phyloP scores from a whole-genome alignment of 78 protist species.

The Monocercomonoides exilis region DNA sequence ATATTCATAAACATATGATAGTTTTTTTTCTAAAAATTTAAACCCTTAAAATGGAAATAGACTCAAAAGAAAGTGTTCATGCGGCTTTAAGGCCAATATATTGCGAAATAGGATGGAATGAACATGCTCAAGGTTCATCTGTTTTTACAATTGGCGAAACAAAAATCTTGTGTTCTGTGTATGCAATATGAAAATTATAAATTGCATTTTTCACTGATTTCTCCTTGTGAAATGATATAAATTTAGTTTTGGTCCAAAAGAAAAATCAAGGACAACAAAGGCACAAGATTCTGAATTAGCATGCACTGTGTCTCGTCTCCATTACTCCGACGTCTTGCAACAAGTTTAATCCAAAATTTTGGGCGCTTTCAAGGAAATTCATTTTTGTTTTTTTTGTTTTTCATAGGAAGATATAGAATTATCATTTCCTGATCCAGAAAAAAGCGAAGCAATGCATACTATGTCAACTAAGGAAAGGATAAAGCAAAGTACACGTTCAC shows the following conservation, averaged over 20 bases:
- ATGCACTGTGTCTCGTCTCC: background rate
- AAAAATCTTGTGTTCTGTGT: background rate
- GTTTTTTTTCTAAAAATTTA: no score
- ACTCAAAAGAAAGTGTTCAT: no score
- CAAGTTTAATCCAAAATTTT: no score
- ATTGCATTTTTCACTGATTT: background rate
- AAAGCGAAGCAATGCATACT: background rate
- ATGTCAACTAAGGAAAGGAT: background rate
- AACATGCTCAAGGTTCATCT: background rate
- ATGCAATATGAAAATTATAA: background rate
- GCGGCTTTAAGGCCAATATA: background rate
- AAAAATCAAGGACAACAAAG: background rate
- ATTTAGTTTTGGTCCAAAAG: background rate
- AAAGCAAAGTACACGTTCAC: background rate
- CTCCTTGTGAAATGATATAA: no score
- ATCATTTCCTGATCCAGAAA: background rate
- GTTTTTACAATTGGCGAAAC: background rate
- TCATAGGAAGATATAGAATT: background rate
- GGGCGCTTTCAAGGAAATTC: background rate
- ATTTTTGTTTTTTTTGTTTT: background rate
- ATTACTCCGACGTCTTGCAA: no score
- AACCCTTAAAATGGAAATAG: no score
- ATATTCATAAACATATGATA: no score
- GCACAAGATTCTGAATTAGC: background rate
- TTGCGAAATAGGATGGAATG: background rate